Conservation (phyloP, 1,284 basidiomycete species). For the Moesziomyces globuligerus region DNA sequence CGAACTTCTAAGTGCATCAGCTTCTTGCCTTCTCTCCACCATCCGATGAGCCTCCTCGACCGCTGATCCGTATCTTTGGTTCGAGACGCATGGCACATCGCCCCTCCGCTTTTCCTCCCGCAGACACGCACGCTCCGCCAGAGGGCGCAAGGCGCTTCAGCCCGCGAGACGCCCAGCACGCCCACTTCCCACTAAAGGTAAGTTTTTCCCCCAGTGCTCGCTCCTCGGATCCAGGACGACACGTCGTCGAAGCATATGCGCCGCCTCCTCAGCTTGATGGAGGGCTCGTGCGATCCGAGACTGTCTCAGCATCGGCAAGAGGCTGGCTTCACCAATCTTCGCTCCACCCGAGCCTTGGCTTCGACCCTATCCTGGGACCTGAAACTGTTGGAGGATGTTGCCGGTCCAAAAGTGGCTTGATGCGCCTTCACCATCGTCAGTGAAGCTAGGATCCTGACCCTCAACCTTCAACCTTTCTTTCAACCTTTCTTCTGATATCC, state of each 20-base stretch:
- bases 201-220: neutral
- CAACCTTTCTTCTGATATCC: too few relatives aligned
- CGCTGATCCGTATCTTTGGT: constrained; percentile 14
- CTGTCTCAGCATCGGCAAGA: neutral
- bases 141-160: neutral
- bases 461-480: neutral
- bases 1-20: constrained; percentile 32
- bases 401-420: constrained; percentile 4
- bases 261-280: neutral
- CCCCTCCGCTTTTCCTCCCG: neutral
- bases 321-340: neutral
- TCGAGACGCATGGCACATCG: constrained; percentile 42
- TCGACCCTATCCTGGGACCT: neutral
- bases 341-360: neutral
- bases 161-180: too few relatives aligned
- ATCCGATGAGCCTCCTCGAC: constrained; percentile 43
- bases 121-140: neutral
- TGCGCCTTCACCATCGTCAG: constrained; percentile 3
- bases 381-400: too few relatives aligned
- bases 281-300: neutral
- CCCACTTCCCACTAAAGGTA: neutral
- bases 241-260: neutral
- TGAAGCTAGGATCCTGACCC: constrained; percentile 1
- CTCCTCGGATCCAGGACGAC: neutral
- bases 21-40: constrained; percentile 8